These are phyloP conservation scores for Platanthera zijinensis DNA, from an alignment of 106 monocot species.

Conservation along the genomic window DNA sequence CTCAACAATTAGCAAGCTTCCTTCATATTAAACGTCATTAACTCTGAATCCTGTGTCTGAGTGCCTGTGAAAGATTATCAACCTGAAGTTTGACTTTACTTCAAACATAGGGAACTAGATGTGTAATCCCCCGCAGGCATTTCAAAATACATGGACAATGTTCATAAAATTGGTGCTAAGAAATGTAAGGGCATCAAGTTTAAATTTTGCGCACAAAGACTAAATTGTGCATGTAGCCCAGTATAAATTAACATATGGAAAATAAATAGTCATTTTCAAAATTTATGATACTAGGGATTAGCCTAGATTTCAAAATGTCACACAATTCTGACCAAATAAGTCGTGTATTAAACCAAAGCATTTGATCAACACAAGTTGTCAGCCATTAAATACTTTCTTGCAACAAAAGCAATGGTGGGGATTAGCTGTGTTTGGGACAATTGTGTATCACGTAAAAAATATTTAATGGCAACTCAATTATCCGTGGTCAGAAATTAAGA, in stretches of 20 bases:
- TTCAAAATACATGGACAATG: background rate
- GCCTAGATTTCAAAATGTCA: background rate
- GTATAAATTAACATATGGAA: background rate
- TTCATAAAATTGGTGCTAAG: background rate
- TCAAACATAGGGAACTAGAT: background rate
- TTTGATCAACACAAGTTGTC: too few relatives aligned
- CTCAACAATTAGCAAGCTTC: too few relatives aligned
- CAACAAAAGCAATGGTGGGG: too few relatives aligned
- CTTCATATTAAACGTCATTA: too few relatives aligned
- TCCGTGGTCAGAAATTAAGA: too few relatives aligned
- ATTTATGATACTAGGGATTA: background rate
- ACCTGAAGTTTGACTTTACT: too few relatives aligned
- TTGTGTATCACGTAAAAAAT: too few relatives aligned
- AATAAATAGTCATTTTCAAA: background rate
- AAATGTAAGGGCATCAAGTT: background rate
- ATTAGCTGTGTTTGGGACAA: too few relatives aligned
- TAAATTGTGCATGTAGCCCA: background rate
- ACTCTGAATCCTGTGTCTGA: too few relatives aligned
- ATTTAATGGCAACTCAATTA: too few relatives aligned
- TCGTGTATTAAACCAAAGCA: background rate
- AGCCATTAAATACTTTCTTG: too few relatives aligned
- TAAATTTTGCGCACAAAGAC: background rate
- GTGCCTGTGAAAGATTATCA: too few relatives aligned
- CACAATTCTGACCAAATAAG: background rate
- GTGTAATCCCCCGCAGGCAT: background rate